A percentile compares a stretch with the other conserved stretches of the same genome.
Conservation (phyloP, 2,329 filamentous ascomycete species). For the Colletotrichum sp. region DNA sequence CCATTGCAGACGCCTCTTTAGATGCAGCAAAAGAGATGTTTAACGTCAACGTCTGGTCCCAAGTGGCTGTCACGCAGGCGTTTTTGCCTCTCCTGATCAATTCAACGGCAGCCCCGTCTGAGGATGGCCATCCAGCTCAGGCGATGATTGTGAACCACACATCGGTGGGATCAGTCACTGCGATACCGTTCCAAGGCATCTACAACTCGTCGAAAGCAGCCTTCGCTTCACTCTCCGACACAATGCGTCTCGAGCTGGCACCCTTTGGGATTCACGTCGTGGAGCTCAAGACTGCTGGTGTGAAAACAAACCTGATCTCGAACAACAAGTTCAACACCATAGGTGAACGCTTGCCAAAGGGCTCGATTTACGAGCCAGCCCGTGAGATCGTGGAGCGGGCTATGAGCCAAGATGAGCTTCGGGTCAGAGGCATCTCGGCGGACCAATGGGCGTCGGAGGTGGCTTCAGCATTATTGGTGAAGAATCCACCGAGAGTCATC, state of each 20-base stretch:
- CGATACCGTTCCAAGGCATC: slow-evolving; percentile 4
- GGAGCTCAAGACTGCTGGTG: slow-evolving; percentile 21
- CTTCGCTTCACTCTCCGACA: slow-evolving; percentile 25
- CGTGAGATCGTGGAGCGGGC: slow-evolving; percentile 24
- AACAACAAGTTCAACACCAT: slow-evolving; percentile 14
- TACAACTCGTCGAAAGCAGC: slow-evolving; percentile 32
- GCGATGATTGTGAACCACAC: slow-evolving; percentile 15
- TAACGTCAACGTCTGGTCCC: slow-evolving; percentile 35
- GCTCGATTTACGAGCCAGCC: slow-evolving; percentile 27
- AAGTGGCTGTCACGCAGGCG: slow-evolving; percentile 31
- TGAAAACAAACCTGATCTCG: slow-evolving; percentile 19
- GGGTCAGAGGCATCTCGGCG: slow-evolving; percentile 13
- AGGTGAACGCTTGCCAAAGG: slow-evolving; percentile 22
- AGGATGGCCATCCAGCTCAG: not conserved
- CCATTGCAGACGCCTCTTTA: slow-evolving; percentile 32
- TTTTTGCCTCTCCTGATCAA: slow-evolving; percentile 23
- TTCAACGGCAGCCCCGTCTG: not conserved
- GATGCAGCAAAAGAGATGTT: slow-evolving; percentile 28
- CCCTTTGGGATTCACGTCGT: slow-evolving; percentile 31
- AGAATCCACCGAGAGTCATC: slow-evolving; percentile 24
- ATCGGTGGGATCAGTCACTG: slow-evolving; percentile 18
- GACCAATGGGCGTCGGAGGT: slow-evolving; percentile 28
- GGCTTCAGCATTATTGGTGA: slow-evolving; percentile 15
- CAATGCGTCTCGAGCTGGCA: slow-evolving; percentile 30
- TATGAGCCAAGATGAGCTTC: slow-evolving; percentile 25